Conservation (phyloP, 768 basidiomycete species). For the Xerocomus potaroensis region DNA sequence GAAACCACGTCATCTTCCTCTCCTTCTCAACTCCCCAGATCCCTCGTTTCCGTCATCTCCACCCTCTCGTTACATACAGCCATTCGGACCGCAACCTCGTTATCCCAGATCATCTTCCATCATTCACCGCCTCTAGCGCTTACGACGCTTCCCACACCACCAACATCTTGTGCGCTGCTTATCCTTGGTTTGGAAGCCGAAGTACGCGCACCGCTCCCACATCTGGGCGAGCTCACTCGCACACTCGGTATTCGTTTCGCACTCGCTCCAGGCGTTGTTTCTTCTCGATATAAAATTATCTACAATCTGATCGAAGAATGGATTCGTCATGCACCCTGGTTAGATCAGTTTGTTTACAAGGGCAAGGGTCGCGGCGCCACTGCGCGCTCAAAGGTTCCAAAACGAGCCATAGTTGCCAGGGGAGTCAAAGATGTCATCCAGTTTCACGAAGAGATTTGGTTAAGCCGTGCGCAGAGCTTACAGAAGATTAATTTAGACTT, state of each 20-base stretch:
- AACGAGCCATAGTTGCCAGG: slow-evolving; percentile 60
- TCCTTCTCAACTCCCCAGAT: slow-evolving; percentile 27
- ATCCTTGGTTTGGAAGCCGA: slow-evolving; percentile 72
- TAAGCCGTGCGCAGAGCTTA: slow-evolving; percentile 34
- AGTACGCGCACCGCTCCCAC: slow-evolving; percentile 45
- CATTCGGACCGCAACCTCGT: slow-evolving; percentile 40
- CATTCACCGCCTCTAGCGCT: slow-evolving; percentile 40
- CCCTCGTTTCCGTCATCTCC: slow-evolving; percentile 37
- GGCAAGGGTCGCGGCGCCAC: slow-evolving; percentile 26
- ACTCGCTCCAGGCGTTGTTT: slow-evolving; percentile 49
- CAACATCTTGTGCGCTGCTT: slow-evolving; percentile 64
- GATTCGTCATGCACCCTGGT: slow-evolving; percentile 70
- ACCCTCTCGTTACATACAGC: slow-evolving; percentile 38
- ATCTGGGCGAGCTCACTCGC: slow-evolving; percentile 54
- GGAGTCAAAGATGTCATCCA: slow-evolving; percentile 66
- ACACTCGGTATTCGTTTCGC: slow-evolving; percentile 50
- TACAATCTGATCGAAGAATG: slow-evolving; percentile 57
- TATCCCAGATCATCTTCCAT: slow-evolving; percentile 41
- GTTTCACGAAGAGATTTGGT: slow-evolving; percentile 62
- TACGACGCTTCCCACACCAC: slow-evolving; percentile 36
- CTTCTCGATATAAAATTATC: slow-evolving; percentile 64
- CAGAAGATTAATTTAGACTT: slow-evolving; percentile 37
- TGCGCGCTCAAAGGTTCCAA: slow-evolving; percentile 57
- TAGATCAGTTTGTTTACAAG: slow-evolving; percentile 50
- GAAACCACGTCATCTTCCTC: slow-evolving; percentile 20